Evolutionary conservation across 2,329 filamentous ascomycete genomes (phyloP).

Genomic region (Ophiocordyceps camponoti-rufipedis): DNA sequence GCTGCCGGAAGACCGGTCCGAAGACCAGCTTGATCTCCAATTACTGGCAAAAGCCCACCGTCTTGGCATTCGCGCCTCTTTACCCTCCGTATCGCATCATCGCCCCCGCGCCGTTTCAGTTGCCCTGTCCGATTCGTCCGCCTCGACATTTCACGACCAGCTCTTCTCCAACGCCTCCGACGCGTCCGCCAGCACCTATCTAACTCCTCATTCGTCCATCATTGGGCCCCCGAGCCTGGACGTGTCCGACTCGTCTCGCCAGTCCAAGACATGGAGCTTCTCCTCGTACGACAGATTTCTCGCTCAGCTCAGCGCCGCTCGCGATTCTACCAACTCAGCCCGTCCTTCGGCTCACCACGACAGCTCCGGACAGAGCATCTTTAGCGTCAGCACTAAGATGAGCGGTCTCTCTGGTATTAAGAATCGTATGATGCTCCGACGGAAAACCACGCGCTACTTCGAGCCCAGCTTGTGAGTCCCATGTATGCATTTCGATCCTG

Average conservation of each 20-base stretch:
- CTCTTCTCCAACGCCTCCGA: conserved; percentile 25
- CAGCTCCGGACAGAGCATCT: conserved; percentile 19
- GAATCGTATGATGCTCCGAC: conserved; percentile 22
- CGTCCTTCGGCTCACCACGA: conserved; percentile 15
- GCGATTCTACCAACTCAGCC: conserved; percentile 24
- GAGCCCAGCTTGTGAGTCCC: conserved; percentile 13
- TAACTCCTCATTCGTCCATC: conserved; percentile 25
- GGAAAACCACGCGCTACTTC: conserved; percentile 15
- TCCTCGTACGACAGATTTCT: conserved; percentile 33
- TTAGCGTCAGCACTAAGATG: conserved; percentile 24
- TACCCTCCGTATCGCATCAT: conserved; percentile 8
- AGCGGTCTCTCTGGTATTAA: conserved; percentile 23
- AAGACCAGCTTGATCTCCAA: conserved; percentile 20
- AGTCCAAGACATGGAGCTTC: conserved; percentile 22
- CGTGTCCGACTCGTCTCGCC: conserved; percentile 1
- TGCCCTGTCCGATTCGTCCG: conserved; percentile 23
- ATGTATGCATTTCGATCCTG: not conserved
- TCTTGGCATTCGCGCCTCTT: conserved; percentile 14
- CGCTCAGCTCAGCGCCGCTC: conserved; percentile 21
- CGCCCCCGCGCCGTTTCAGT: conserved; percentile 17
- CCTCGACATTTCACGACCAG: conserved; percentile 21
- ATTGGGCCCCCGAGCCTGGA: conserved; percentile 10
- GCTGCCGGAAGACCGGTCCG: conserved; percentile 14
- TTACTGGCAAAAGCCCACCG: conserved; percentile 16
- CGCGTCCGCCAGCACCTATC: conserved; percentile 19